Conservation (phyloP, 495 filamentous ascomycete species). For the Tuber microsphaerosporum region DNA sequence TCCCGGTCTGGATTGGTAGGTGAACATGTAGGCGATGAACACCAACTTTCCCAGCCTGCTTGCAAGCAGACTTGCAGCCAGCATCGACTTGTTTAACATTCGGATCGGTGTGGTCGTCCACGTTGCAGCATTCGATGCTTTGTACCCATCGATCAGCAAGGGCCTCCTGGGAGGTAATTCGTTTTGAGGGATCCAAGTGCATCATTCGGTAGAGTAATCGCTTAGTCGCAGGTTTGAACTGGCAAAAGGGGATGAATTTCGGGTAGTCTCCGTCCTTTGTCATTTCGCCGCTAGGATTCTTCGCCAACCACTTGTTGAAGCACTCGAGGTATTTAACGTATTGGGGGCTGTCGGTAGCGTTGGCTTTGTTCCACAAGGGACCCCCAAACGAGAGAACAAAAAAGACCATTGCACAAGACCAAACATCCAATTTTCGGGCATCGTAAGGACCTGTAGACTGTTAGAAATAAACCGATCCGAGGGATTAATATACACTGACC, state of each 20-base stretch:
- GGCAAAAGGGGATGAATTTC: constrained; percentile 44
- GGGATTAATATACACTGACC: constrained; percentile 42
- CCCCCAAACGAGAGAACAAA: constrained; percentile 59
- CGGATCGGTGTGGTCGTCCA: constrained; percentile 55
- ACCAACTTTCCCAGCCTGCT: constrained; percentile 38
- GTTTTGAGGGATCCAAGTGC: constrained; percentile 60
- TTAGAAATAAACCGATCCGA: constrained; percentile 16
- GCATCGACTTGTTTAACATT: constrained; percentile 35
- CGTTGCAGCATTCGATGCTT: constrained; percentile 63
- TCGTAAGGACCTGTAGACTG: constrained; percentile 56
- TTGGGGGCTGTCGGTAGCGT: constrained; percentile 44
- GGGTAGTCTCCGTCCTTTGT: constrained; percentile 53
- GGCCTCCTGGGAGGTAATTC: constrained; percentile 57
- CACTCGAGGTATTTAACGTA: constrained; percentile 56
- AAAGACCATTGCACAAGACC: constrained; percentile 70
- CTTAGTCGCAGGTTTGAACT: constrained; percentile 52
- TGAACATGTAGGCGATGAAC: constrained; percentile 40
- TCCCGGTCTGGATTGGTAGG: constrained; percentile 27
- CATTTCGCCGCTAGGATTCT: constrained; percentile 47
- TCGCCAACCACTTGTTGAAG: constrained; percentile 56
- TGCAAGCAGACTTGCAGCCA: constrained; percentile 34
- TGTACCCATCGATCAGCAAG: constrained; percentile 58
- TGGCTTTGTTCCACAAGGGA: constrained; percentile 58
- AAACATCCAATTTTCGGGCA: constrained; percentile 66
- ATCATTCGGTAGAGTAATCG: constrained; percentile 68